Base-by-base conservation (phyloP, 768 basidiomycete genomes). In the Hygrocybe punicea region DNA sequence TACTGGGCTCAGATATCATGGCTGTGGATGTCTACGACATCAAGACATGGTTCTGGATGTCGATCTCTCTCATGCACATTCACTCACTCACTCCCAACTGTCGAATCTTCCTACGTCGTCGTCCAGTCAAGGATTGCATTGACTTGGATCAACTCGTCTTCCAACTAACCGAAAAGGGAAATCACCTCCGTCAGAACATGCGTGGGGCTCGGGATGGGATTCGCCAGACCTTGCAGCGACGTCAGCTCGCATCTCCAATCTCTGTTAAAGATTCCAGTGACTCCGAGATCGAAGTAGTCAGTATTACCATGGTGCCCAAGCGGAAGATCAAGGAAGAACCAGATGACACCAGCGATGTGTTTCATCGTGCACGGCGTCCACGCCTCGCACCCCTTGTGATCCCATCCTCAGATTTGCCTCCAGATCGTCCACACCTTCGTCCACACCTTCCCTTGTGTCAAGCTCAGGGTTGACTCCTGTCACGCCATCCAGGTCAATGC, bases 361-460 rank as follows among this genome's bases (percentile, higher is more conserved):
- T 48, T 14, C 19, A 17, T 29, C 19, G 24, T 13, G 19, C 47
- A 21, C 47, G 23, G 24, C 47, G 47, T 16, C 47, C 47, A 13
- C 47, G 47, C 17, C 47, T 48, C 23, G 13, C 47, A 48, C 47
- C 47, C 14, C 25, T 48, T 14, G 24, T 25, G 13, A 48, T 48
- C 14, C 36, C 61, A 23, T 29, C 83, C 0, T 85, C 87, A 59
- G 87, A 88, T 2, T 83, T 83, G 63, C 69, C 4, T 84, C 75
- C 53, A 76, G 82, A 52, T 85, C 71, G 33, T 62, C 63, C 37
- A 63, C 71, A 44, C 63, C 63, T 10, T 65, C 74, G 17, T 76
- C 77, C 7, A 76, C 76, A 50, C 79, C 78, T 16, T 78, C 67
- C 11, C 29, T 29, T 29, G 29, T 29, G 29, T 29, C 29, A 29